Percentiles rank a stretch among this genome's conserved stretches.
Evolutionary conservation across 75 land plant genomes (phyloP).

Genomic region (Picea sitchensis): DNA sequence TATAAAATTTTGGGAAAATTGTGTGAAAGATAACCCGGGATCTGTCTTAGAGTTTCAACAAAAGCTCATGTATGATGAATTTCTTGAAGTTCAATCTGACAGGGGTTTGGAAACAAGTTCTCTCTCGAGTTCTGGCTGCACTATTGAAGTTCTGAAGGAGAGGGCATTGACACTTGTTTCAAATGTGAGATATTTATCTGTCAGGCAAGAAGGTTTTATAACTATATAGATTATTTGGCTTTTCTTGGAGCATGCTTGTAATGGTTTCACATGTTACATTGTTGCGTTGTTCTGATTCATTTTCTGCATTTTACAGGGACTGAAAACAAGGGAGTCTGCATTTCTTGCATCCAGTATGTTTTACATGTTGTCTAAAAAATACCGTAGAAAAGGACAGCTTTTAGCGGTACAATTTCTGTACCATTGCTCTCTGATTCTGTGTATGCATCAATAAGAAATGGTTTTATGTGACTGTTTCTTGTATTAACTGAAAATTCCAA

Average conservation of each 20-base stretch:
- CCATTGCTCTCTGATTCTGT: neutral
- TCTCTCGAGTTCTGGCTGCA: neutral
- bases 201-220: neutral
- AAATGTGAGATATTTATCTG: conserved; percentile 31
- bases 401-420: conserved; percentile 31
- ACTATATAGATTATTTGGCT: neutral
- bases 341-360: conserved; percentile 36
- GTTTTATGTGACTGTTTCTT: too few relatives aligned
- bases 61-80: conserved; percentile 19
- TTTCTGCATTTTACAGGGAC: conserved; percentile 25
- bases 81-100: neutral
- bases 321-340: conserved; percentile 15
- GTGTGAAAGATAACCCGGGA: conserved; percentile 20
- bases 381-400: conserved; percentile 26
- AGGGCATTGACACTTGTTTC: conserved; percentile 30
- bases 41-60: conserved; percentile 36
- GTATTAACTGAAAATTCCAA: too few relatives aligned
- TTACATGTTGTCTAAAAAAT: conserved; percentile 49
- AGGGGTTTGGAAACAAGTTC: neutral
- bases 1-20: conserved; percentile 46
- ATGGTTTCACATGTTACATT: neutral
- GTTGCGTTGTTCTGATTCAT: neutral
- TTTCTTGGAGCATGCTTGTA: neutral
- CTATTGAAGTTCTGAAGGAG: conserved; percentile 32
- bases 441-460: neutral